Evolutionary conservation across 2,329 filamentous ascomycete species (phyloP).

Genomic region (Colletotrichum agaves): DNA sequence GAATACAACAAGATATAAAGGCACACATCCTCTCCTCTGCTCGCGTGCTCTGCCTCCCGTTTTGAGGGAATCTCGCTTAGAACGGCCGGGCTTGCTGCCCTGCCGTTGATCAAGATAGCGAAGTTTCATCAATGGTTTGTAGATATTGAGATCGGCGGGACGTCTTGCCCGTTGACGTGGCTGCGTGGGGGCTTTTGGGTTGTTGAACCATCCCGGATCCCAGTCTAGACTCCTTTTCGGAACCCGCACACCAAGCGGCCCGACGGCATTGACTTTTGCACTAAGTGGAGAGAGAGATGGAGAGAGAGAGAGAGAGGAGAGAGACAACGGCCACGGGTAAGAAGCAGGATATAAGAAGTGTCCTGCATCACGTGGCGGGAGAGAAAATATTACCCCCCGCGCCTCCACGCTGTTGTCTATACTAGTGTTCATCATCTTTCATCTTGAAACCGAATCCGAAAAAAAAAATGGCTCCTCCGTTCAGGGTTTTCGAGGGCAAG

Average conservation of each 20-base stretch:
- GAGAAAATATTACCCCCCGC: not conserved
- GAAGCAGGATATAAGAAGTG: conserved; percentile 21
- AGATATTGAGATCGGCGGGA: conserved; percentile 29
- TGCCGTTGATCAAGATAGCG: not conserved
- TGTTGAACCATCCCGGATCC: conserved; percentile 13
- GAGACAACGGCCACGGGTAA: not conserved
- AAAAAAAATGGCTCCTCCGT: conserved; percentile 50
- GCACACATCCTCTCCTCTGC: too few relatives aligned
- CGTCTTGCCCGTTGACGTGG: conserved; percentile 21
- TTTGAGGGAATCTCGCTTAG: not conserved
- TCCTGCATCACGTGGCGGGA: conserved; percentile 26
- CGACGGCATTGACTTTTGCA: not conserved
- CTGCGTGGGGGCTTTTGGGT: conserved; percentile 19
- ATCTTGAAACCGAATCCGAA: conserved; percentile 6
- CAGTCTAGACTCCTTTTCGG: not conserved
- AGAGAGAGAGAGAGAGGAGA: not conserved
- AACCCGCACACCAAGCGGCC: conserved; percentile 21
- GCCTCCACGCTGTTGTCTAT: conserved; percentile 10
- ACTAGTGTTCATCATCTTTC: conserved; percentile 4
- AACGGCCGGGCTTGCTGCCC: not conserved
- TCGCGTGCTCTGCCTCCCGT: not conserved
- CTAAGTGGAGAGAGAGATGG: not conserved
- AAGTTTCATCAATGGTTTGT: conserved; percentile 7
- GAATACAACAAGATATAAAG: not conserved
- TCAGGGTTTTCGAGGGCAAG: conserved; percentile 71